Base-by-base conservation (phyloP, 352 stramenopile species). In the Elongisporangium anandrum region DNA sequence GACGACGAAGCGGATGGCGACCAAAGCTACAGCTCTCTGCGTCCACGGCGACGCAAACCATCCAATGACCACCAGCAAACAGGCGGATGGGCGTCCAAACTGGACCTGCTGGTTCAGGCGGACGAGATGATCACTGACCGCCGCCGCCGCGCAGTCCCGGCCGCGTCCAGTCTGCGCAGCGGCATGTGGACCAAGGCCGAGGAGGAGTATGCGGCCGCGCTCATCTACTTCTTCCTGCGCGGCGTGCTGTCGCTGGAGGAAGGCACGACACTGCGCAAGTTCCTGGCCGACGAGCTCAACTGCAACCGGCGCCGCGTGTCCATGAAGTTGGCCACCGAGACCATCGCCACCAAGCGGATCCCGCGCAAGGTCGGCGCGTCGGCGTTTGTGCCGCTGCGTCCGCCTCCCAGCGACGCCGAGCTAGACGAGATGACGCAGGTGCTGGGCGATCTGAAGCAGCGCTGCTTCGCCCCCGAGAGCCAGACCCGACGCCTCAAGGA, bases 271-370 rank as follows among this genome's bases (percentile, higher is more conserved):
- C 77, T 91, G 24, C 79, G 79, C 56, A 87, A 84, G 60, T 91
- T 85, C 60, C 52, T 91, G 13, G 81, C 81, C 13, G 79, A 89
- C 38, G 70, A 85, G 58, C 65, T 91, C 19, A 66, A 69, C 61
- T 91, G 81, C 70, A 85, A 85, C 54, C 73, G 75, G 29, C 73
- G 76, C 20, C 75, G 81, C 20, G 74, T 91, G 19, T 86, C 76
- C 29, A 91, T 87, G 72, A 91, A 91, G 57, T 66, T 91, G 41
- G 78, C 73, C 41, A 88, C 82, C n/a, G 78, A 81, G 63, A 66
- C 70, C 3, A 77, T 92, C 50, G 79, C 73, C 17, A 66, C 72
- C 29, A 72, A 73, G 51, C 79, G 80, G 64, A 84, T 92, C 59
- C 79, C 79, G 15, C 77, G 65, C 29, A 90, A 88, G 52, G 72